phyloP scores from a whole-genome alignment of 495 filamentous ascomycete species.

The Aspergillus avenaceus region DNA sequence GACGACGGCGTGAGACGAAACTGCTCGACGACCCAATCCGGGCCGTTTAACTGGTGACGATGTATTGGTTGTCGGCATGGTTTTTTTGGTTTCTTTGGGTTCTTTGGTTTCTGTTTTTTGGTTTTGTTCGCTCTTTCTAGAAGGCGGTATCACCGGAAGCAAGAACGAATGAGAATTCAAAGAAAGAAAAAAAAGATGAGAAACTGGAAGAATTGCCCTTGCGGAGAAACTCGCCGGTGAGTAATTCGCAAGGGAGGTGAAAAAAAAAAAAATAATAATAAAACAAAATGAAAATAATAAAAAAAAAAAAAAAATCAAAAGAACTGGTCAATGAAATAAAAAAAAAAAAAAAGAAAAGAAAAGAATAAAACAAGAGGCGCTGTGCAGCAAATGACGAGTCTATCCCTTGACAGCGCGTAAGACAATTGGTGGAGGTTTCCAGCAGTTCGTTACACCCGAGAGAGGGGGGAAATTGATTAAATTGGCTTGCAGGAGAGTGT shows the following conservation, averaged over 20 bases:
- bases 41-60: constrained; percentile 46
- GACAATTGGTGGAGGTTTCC: not conserved
- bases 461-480: not conserved
- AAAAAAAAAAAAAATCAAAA: not conserved
- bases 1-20: constrained; percentile 45
- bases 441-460: not conserved
- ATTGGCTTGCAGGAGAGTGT: too few species aligned
- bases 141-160: too few species aligned
- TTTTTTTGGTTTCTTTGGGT: constrained; percentile 4
- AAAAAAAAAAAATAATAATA: not conserved
- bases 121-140: too few species aligned
- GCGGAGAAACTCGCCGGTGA: not conserved
- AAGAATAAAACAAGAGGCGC: not conserved
- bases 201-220: too few species aligned
- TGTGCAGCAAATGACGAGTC: not conserved
- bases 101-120: too few species aligned
- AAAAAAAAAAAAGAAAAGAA: not conserved
- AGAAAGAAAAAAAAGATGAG: too few species aligned
- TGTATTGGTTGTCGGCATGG: constrained; percentile 39
- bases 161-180: too few species aligned
- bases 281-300: not conserved
- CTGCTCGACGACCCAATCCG: constrained; percentile 42
- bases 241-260: not conserved
- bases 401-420: not conserved
- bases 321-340: not conserved